Evolutionary conservation across 1,139 yeast species (phyloP).

Genomic region (Hyphopichia khmerensis): DNA sequence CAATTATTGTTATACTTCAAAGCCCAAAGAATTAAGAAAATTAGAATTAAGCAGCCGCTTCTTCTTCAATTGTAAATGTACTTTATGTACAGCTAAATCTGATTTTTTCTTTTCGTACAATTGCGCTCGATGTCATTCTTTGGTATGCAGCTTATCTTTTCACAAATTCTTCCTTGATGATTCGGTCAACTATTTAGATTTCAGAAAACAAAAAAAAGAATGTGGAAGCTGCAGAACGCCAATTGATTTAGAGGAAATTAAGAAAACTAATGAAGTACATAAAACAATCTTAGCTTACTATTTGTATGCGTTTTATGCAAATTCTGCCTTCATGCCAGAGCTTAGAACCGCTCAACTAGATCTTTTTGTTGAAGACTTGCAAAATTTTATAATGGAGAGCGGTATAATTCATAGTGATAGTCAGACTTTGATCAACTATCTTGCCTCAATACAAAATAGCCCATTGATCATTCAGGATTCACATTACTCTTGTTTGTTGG

Average conservation of each 20-base stretch:
- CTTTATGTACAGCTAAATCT: constrained; percentile 17
- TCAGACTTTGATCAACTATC: neutral
- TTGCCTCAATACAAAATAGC: neutral
- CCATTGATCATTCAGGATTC: neutral
- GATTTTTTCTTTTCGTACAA: constrained; percentile 21
- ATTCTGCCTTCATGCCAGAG: neutral
- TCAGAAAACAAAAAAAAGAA: neutral
- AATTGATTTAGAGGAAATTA: neutral
- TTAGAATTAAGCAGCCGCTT: constrained; percentile 18
- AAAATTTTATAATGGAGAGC: neutral
- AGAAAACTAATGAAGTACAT: neutral
- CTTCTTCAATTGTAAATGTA: constrained; percentile 34
- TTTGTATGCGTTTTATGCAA: neutral
- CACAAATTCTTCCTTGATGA: neutral
- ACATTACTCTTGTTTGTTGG: neutral
- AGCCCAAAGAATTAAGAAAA: constrained; percentile 23
- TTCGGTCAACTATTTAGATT: neutral
- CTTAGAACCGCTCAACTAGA: neutral
- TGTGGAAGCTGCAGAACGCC: neutral
- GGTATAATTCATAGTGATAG: neutral
- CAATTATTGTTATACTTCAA: constrained; percentile 23
- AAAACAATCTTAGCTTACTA: neutral
- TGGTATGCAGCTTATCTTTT: constrained; percentile 2
- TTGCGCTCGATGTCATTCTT: constrained; percentile 16
- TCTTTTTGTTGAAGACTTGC: neutral